A percentile compares a stretch with the other conserved stretches of the same genome.
phyloP scores from a whole-genome alignment of 2,329 filamentous ascomycete genomes.

The Hymenoscyphus albidus region DNA sequence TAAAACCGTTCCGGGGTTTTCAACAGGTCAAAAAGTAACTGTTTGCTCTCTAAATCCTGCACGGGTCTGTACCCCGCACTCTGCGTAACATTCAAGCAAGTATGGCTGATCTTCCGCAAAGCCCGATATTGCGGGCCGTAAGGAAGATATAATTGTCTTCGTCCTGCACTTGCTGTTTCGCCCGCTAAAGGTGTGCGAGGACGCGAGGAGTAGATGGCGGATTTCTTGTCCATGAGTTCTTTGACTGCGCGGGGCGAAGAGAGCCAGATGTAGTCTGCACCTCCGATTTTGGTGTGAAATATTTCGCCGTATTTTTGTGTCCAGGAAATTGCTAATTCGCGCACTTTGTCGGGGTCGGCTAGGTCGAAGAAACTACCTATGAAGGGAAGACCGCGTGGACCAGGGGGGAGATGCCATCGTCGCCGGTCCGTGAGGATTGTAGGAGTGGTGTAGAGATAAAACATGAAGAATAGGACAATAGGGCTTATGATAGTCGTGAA shows the following conservation, averaged over 20 bases:
- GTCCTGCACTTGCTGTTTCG: constrained; percentile 32
- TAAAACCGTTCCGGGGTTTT: constrained; percentile 37
- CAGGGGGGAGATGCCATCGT: constrained; percentile 36
- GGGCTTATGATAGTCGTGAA: constrained; percentile 10
- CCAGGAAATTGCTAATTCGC: constrained; percentile 35
- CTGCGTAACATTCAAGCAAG: constrained; percentile 28
- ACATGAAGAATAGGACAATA: constrained; percentile 11
- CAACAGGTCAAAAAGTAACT: constrained; percentile 37
- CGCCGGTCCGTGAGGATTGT: constrained; percentile 23
- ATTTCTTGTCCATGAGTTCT: constrained; percentile 28
- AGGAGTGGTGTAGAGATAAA: constrained; percentile 23
- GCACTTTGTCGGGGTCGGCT: constrained; percentile 33
- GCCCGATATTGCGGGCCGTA: constrained; percentile 31
- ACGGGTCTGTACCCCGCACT: constrained; percentile 29
- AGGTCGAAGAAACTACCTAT: constrained; percentile 39
- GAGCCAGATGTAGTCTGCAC: constrained; percentile 40
- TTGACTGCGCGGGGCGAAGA: constrained; percentile 29
- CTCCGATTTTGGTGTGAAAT: constrained; percentile 40
- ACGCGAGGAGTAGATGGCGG: constrained; percentile 36
- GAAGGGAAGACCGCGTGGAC: constrained; percentile 39
- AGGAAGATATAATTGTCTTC: constrained; percentile 30
- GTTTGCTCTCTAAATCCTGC: constrained; percentile 35
- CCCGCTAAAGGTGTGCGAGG: constrained; percentile 38
- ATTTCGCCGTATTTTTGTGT: constrained; percentile 37
- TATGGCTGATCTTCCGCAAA: constrained; percentile 31